These are phyloP conservation scores for Cladorrhinum sp. DNA, from an alignment of 2,329 filamentous ascomycete genomes.

Conservation along the genomic window DNA sequence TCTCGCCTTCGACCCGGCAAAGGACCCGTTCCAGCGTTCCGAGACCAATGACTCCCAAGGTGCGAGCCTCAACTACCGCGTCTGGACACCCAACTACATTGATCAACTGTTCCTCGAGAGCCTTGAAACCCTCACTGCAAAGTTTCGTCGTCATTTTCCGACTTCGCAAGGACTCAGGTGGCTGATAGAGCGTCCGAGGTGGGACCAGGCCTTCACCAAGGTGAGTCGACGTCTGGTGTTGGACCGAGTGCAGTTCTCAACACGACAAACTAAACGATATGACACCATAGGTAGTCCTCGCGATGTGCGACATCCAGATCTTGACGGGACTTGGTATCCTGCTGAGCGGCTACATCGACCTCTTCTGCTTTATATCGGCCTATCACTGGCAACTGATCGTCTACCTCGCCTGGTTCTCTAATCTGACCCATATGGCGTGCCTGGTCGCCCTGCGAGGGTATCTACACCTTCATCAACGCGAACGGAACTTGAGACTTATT, in stretches of 20 bases:
- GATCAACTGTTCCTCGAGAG: too few species aligned
- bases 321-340: constrained; percentile 13
- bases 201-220: not conserved
- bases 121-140: too few species aligned
- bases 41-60: too few species aligned
- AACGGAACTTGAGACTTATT: not conserved
- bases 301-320: constrained; percentile 12
- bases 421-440: constrained; percentile 11
- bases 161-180: too few species aligned
- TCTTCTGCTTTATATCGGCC: constrained; percentile 7
- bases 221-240: not conserved
- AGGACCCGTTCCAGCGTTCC: not conserved
- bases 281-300: constrained; percentile 8
- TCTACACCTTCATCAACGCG: not conserved
- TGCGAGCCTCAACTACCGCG: too few species aligned
- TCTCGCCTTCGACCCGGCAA: constrained; percentile 6
- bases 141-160: too few species aligned
- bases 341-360: not conserved
- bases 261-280: too few species aligned
- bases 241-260: not conserved
- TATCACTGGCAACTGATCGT: constrained; percentile 13
- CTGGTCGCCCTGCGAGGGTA: constrained; percentile 6
- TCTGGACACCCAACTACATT: too few species aligned
- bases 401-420: constrained; percentile 12
- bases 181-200: not conserved